These are phyloP conservation scores for Pseudoperonospora humuli DNA, from an alignment of 352 stramenopile species.

Conservation along the genomic window DNA sequence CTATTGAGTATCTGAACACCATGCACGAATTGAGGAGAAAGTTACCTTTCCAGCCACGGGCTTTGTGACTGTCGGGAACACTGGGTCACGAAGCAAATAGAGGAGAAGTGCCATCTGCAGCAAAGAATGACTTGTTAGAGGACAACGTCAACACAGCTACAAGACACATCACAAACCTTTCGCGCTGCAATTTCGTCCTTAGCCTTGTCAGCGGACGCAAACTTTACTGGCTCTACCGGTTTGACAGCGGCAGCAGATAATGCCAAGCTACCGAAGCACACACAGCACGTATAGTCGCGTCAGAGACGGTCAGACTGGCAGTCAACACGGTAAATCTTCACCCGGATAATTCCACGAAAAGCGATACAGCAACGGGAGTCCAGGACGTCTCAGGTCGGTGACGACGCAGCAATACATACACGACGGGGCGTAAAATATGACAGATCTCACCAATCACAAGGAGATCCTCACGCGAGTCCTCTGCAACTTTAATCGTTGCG, in stretches of 20 bases:
- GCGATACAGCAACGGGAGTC: slow-evolving; percentile 44
- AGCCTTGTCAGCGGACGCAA: slow-evolving; percentile 29
- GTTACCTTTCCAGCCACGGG: slow-evolving; percentile 55
- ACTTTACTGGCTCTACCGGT: slow-evolving; percentile 23
- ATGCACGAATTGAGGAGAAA: background rate
- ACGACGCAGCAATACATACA: slow-evolving; percentile 64
- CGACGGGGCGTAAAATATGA: slow-evolving; percentile 64
- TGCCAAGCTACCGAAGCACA: slow-evolving; percentile 30
- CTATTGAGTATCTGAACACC: slow-evolving; percentile 1
- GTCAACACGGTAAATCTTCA: slow-evolving; percentile 15
- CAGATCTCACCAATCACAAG: slow-evolving; percentile 63
- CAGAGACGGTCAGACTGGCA: background rate
- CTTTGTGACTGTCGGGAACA: slow-evolving; percentile 64
- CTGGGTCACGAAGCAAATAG: slow-evolving; percentile 75
- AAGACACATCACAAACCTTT: slow-evolving; percentile 41
- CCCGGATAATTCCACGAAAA: slow-evolving; percentile 56
- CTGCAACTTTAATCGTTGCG: slow-evolving; percentile 31
- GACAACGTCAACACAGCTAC: background rate
- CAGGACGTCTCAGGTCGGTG: slow-evolving; percentile 49
- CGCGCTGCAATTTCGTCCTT: slow-evolving; percentile 49
- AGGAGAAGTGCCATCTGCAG: slow-evolving; percentile 75
- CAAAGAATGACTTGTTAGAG: background rate
- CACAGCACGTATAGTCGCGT: slow-evolving; percentile 4
- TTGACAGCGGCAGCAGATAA: slow-evolving; percentile 50
- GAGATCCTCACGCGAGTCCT: slow-evolving; percentile 32